A percentile compares a stretch with the other conserved stretches of the same genome.
phyloP scores from a whole-genome alignment of 805 yeast species.

The Metschnikowia sp. region DNA sequence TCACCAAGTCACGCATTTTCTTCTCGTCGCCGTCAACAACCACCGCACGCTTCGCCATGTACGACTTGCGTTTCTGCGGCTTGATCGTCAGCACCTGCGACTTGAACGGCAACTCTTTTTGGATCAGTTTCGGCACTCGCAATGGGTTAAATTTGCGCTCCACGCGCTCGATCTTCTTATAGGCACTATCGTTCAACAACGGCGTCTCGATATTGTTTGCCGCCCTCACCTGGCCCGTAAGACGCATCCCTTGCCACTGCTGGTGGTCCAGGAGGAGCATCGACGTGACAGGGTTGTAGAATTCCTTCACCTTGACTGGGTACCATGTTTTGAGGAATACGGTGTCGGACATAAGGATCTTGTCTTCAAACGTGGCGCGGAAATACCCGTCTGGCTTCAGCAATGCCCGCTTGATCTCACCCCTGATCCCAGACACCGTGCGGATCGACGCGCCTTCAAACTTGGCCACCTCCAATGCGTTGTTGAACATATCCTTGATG shows the following conservation, averaged over 20 bases:
- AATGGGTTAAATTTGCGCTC: slow-evolving; percentile 86
- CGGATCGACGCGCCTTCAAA: slow-evolving; percentile 97
- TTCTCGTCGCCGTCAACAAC: slow-evolving; percentile 89
- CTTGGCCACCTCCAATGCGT: slow-evolving; percentile 91
- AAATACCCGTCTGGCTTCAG: slow-evolving; percentile 92
- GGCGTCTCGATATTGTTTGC: slow-evolving; percentile 67
- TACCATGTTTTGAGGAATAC: slow-evolving; percentile 94
- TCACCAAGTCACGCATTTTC: slow-evolving; percentile 86
- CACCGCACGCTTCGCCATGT: slow-evolving; percentile 86
- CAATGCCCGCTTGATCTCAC: slow-evolving; percentile 93
- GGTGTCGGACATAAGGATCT: slow-evolving; percentile 84
- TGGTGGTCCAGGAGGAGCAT: slow-evolving; percentile 69
- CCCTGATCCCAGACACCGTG: slow-evolving; percentile 96
- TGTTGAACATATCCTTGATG: slow-evolving; percentile 92
- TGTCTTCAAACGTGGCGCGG: slow-evolving; percentile 97
- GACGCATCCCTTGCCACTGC: slow-evolving; percentile 95
- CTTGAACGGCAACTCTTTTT: slow-evolving; percentile 79
- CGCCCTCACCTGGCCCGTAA: slow-evolving; percentile 91
- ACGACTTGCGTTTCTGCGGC: slow-evolving; percentile 80
- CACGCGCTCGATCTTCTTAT: slow-evolving; percentile 72
- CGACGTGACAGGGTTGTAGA: slow-evolving; percentile 95
- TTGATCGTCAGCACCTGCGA: slow-evolving; percentile 88
- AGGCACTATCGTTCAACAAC: slow-evolving; percentile 45
- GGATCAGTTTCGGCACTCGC: slow-evolving; percentile 77
- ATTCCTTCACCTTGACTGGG: slow-evolving; percentile 85